Evolutionary conservation across 2,329 filamentous ascomycete genomes (phyloP).

Genomic region (Pseudogymnoascus sp.): DNA sequence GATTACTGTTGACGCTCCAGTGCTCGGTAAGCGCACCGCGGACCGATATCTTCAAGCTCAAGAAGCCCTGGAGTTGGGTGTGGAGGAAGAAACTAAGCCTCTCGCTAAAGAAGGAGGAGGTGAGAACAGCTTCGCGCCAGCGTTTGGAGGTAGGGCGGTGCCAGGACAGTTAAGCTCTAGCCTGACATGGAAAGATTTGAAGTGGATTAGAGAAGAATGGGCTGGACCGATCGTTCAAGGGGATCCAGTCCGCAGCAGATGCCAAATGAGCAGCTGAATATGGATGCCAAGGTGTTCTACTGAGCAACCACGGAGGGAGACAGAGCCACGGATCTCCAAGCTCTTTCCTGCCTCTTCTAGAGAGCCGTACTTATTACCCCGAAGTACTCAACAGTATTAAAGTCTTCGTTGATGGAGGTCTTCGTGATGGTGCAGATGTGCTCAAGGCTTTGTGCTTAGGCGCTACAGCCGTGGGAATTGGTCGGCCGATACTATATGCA

Average conservation of each 20-base stretch:
- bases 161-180: conserved; percentile 23
- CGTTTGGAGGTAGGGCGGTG: conserved; percentile 27
- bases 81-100: conserved; percentile 35
- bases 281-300: conserved; percentile 47
- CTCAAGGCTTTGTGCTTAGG: conserved; percentile 1
- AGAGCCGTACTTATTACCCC: conserved; percentile 13
- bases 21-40: conserved; percentile 44
- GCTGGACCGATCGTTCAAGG: conserved; percentile 21
- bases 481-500: conserved; percentile 14
- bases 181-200: conserved; percentile 46
- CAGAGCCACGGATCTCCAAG: conserved; percentile 25
- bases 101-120: conserved; percentile 49
- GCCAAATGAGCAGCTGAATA: conserved; percentile 43
- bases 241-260: conserved; percentile 22
- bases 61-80: background rate
- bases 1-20: conserved; percentile 48
- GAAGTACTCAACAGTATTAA: conserved; percentile 15
- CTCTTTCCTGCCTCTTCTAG: conserved; percentile 8
- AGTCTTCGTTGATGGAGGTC: conserved; percentile 16
- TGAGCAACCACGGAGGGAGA: conserved; percentile 54
- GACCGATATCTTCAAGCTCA: conserved; percentile 37
- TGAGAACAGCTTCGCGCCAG: conserved; percentile 44
- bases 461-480: conserved; percentile 15
- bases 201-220: conserved; percentile 45
- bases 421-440: conserved; percentile 14